These are phyloP conservation scores for Epithele typhae DNA, from an alignment of 768 basidiomycete species.

Conservation along the genomic window DNA sequence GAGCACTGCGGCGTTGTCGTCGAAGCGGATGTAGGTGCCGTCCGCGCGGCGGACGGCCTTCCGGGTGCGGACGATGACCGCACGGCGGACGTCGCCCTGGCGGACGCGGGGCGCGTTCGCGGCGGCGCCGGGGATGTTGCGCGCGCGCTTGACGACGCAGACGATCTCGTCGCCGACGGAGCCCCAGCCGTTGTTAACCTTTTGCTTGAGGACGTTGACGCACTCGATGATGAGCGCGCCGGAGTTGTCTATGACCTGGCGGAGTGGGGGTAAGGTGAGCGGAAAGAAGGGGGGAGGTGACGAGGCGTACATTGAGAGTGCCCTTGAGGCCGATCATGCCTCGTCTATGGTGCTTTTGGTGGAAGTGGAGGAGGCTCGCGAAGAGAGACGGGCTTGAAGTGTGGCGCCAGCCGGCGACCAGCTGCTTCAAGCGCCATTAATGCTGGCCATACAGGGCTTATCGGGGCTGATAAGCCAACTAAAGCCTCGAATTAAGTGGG, in stretches of 20 bases:
- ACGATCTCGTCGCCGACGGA: slow-evolving; percentile 94
- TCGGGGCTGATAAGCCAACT: too few relatives aligned
- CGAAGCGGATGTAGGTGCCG: slow-evolving; percentile 84
- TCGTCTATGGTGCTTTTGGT: too few relatives aligned
- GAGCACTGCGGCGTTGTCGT: slow-evolving; percentile 94
- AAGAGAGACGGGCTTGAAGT: too few relatives aligned
- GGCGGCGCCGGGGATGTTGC: slow-evolving; percentile 69
- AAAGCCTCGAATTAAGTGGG: too few relatives aligned
- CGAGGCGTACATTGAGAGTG: slow-evolving; percentile 69
- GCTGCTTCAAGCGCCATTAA: too few relatives aligned
- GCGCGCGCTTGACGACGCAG: slow-evolving; percentile 88
- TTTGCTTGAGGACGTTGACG: slow-evolving; percentile 93
- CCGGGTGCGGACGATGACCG: slow-evolving; percentile 91
- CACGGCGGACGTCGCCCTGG: slow-evolving; percentile 90
- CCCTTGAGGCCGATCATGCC: slow-evolving; percentile 94
- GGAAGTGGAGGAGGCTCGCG: too few relatives aligned
- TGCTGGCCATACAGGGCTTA: too few relatives aligned
- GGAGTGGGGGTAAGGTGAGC: not conserved
- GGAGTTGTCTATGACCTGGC: slow-evolving; percentile 93
- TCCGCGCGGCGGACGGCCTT: slow-evolving; percentile 84
- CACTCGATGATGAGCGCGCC: slow-evolving; percentile 93
- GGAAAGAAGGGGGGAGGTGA: not conserved
- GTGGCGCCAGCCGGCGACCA: too few relatives aligned
- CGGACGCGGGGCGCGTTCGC: slow-evolving; percentile 85
- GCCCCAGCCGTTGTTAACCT: slow-evolving; percentile 94